Conservation (phyloP, 108 stramenopile genomes). For the Cyclostephanos tholiformis region DNA sequence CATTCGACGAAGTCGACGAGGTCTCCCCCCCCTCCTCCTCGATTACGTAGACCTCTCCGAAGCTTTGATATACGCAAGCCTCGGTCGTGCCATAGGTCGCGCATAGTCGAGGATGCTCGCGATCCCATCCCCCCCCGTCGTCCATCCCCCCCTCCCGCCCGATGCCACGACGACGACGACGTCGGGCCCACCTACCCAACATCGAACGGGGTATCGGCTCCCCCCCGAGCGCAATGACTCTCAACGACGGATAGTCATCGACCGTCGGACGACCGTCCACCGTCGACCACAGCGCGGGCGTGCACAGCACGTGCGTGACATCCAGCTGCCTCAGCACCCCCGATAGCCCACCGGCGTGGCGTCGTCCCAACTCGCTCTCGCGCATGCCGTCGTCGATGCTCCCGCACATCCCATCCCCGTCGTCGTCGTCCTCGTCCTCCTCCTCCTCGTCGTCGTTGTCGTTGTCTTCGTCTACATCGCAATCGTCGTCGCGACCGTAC, state of each 20-base stretch:
- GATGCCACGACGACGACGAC: neutral
- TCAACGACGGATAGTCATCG: conserved; percentile 43
- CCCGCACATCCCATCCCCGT: neutral
- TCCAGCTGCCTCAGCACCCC: conserved; percentile 37
- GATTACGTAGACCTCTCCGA: conserved; percentile 57
- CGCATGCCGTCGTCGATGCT: no score
- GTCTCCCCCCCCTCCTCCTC: neutral
- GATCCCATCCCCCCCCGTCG: neutral
- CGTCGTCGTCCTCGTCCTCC: no score
- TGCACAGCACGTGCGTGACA: conserved; percentile 78
- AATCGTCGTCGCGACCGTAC: conserved; percentile 23
- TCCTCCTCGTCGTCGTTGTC: no score
- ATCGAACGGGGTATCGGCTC: conserved; percentile 77
- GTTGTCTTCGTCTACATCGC: no score
- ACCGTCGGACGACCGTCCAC: conserved; percentile 28
- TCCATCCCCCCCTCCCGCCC: neutral
- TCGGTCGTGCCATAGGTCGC: conserved; percentile 89
- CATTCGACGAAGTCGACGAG: neutral
- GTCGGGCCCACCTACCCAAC: conserved; percentile 54
- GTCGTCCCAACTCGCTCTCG: no score
- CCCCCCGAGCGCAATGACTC: conserved; percentile 77
- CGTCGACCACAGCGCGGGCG: conserved; percentile 79
- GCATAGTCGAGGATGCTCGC: conserved; percentile 49
- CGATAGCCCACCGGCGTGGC: conserved; percentile 23
- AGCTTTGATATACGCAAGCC: conserved; percentile 90